A percentile compares a stretch with the other conserved stretches of the same genome.
phyloP scores from a whole-genome alignment of 2,329 filamentous ascomycete genomes.

The Simplicillium aogashimaense region DNA sequence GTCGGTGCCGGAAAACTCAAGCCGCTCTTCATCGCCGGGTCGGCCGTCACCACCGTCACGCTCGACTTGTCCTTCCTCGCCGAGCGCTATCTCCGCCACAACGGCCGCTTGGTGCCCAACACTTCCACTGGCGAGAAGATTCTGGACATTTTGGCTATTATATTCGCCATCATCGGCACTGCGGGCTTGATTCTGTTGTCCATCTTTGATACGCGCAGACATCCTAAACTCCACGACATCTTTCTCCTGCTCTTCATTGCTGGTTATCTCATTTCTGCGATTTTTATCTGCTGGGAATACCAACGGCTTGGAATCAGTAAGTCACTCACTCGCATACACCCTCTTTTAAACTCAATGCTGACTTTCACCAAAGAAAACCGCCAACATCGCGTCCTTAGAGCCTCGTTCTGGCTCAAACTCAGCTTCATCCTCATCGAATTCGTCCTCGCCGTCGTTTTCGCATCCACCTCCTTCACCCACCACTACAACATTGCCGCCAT shows the following conservation, averaged over 20 bases:
- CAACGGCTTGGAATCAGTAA: slow-evolving; percentile 67
- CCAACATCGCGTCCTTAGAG: slow-evolving; percentile 60
- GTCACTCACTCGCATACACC: slow-evolving; percentile 14
- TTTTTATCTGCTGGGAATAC: slow-evolving; percentile 87
- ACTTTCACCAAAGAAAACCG: slow-evolving; percentile 46
- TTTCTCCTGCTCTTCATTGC: slow-evolving; percentile 78
- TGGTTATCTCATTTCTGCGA: slow-evolving; percentile 75
- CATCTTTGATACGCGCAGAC: slow-evolving; percentile 72
- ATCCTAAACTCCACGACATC: slow-evolving; percentile 58
- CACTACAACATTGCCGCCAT: slow-evolving; percentile 61
- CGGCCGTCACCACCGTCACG: slow-evolving; percentile 61
- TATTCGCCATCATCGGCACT: slow-evolving; percentile 65
- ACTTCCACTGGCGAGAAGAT: slow-evolving; percentile 51
- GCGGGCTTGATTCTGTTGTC: slow-evolving; percentile 71
- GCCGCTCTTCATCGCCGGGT: slow-evolving; percentile 69
- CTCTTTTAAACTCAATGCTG: not conserved
- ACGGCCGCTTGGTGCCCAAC: slow-evolving; percentile 69
- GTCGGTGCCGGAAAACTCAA: slow-evolving; percentile 54
- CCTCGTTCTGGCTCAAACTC: slow-evolving; percentile 84
- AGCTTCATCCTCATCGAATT: slow-evolving; percentile 75
- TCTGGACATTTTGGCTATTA: slow-evolving; percentile 50
- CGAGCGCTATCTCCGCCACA: slow-evolving; percentile 80
- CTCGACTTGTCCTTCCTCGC: slow-evolving; percentile 73
- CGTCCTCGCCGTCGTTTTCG: slow-evolving; percentile 63
- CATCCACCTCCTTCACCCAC: slow-evolving; percentile 36